Evolutionary conservation across 1,139 yeast genomes (phyloP).

Genomic region (Yamadazyma songkhlaensis): DNA sequence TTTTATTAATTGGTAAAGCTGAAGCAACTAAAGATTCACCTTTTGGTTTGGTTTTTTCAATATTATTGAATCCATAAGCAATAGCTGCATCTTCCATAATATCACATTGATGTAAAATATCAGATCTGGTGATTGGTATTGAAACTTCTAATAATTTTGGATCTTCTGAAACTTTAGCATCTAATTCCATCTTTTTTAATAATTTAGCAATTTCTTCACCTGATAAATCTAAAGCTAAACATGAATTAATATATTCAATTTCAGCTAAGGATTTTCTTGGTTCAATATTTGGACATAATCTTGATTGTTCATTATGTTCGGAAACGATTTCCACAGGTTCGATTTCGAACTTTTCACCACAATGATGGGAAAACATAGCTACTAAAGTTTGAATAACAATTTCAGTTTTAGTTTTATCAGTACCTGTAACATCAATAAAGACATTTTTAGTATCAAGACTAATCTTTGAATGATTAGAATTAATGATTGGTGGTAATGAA

Average conservation of each 20-base stretch:
- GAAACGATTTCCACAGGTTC: constrained; percentile 89
- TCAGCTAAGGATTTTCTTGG: constrained; percentile 76
- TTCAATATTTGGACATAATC: constrained; percentile 70
- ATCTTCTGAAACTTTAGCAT: constrained; percentile 55
- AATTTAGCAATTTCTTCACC: constrained; percentile 67
- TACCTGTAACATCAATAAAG: constrained; percentile 92
- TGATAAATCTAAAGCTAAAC: constrained; percentile 75
- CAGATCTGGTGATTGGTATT: constrained; percentile 93
- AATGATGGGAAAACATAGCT: constrained; percentile 93
- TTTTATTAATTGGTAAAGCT: constrained; percentile 87
- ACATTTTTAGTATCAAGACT: constrained; percentile 81
- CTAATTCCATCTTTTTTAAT: constrained; percentile 78
- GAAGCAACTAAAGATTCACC: constrained; percentile 80
- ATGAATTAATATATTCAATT: constrained; percentile 82
- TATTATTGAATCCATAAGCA: constrained; percentile 91
- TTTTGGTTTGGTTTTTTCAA: constrained; percentile 77
- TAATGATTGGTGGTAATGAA: constrained; percentile 96
- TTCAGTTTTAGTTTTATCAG: constrained; percentile 90
- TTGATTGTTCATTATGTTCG: constrained; percentile 74
- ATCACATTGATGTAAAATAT: constrained; percentile 95
- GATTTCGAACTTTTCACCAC: constrained; percentile 70
- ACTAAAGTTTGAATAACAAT: constrained; percentile 87
- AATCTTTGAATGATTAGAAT: constrained; percentile 88
- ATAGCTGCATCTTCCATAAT: constrained; percentile 98
- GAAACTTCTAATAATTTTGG: constrained; percentile 60